Percentiles rank a stretch among this genome's conserved stretches.
Evolutionary conservation across 2,329 filamentous ascomycete species (phyloP).

Genomic region (Emergomyces pasteurianus): DNA sequence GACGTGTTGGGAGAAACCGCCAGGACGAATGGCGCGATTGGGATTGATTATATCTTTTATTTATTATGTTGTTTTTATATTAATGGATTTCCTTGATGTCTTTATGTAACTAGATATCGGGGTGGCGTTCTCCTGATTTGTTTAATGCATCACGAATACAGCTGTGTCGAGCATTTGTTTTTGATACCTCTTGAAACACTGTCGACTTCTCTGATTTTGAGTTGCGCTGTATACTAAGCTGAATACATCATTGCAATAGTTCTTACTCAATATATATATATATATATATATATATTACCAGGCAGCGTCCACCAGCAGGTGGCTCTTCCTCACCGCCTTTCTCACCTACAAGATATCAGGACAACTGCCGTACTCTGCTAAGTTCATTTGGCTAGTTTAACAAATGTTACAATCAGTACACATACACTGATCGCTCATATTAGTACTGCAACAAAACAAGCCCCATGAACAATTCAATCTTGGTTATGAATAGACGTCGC

Average conservation of each 20-base stretch:
- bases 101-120: background rate
- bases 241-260: too few relatives aligned
- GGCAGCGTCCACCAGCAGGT: too few relatives aligned
- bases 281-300: too few relatives aligned
- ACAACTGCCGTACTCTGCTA: too few relatives aligned
- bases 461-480: background rate
- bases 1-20: constrained; percentile 7
- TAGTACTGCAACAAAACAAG: background rate
- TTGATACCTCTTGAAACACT: background rate
- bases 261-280: too few relatives aligned
- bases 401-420: background rate
- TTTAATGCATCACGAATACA: background rate
- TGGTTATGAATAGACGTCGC: background rate
- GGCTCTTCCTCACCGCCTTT: background rate
- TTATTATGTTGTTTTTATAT: background rate
- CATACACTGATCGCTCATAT: background rate
- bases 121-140: background rate
- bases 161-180: background rate
- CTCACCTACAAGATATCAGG: background rate
- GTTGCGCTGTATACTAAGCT: background rate
- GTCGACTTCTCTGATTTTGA: background rate
- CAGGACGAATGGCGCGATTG: constrained; percentile 30
- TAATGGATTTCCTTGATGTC: background rate
- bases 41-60: constrained; percentile 18
- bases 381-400: background rate